phyloP scores from a whole-genome alignment of 2,329 filamentous ascomycete genomes.

The Chrysoporthe austroafricana region DNA sequence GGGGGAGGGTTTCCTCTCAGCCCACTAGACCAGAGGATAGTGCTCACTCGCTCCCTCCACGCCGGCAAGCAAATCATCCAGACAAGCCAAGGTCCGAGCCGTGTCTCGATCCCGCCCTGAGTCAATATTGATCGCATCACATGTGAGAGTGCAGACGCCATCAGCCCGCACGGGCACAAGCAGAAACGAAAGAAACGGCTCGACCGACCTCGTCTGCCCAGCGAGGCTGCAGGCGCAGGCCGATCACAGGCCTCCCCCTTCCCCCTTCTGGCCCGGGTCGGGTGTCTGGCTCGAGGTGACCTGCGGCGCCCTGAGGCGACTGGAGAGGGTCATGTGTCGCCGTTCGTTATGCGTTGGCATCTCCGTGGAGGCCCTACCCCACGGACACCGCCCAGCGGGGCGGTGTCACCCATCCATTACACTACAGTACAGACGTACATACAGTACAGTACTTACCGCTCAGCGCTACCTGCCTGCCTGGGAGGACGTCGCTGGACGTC shows the following conservation, averaged over 20 bases:
- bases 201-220: no score
- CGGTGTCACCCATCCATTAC: slow-evolving; percentile 12
- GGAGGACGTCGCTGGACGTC: slow-evolving; percentile 4
- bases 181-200: background rate
- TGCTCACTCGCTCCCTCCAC: slow-evolving; percentile 16
- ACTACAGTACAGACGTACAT: no score
- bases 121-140: background rate
- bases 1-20: background rate
- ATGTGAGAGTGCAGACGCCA: background rate
- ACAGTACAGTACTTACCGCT: background rate
- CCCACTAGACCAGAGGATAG: slow-evolving; percentile 18
- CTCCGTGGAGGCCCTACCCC: background rate
- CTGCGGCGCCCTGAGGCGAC: background rate
- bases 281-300: background rate
- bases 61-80: background rate
- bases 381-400: slow-evolving; percentile 6
- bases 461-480: slow-evolving; percentile 1
- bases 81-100: slow-evolving; percentile 20
- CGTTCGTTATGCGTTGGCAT: slow-evolving; percentile 22
- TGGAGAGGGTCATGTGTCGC: slow-evolving; percentile 23
- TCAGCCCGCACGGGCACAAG: background rate
- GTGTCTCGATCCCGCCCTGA: slow-evolving; percentile 12
- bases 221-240: background rate
- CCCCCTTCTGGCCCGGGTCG: background rate
- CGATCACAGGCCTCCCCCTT: slow-evolving; percentile 12